Conservation (phyloP, 306 rosid genomes). For the Mimosa pudica region DNA sequence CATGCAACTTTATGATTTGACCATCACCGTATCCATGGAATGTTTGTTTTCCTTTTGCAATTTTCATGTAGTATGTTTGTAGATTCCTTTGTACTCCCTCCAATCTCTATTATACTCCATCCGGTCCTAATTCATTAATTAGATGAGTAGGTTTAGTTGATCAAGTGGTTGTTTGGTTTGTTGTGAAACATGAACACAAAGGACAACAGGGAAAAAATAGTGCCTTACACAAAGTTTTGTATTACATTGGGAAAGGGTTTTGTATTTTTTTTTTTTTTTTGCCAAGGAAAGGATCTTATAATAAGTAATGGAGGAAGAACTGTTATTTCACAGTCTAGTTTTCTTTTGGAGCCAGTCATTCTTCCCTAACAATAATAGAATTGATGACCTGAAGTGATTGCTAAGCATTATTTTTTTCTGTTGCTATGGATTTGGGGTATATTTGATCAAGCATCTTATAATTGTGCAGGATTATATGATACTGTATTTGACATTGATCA, state of each 20-base stretch:
- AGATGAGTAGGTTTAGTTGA: not conserved
- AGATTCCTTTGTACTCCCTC: not conserved
- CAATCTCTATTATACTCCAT: not conserved
- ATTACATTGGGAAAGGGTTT: not conserved
- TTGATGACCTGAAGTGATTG: not conserved
- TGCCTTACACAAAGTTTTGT: not conserved
- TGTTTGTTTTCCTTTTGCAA: not conserved
- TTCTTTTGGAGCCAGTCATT: not conserved
- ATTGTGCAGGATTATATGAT: slow-evolving; percentile 76
- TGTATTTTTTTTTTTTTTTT: too few relatives aligned
- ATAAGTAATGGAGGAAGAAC: not conserved
- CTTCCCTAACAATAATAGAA: not conserved
- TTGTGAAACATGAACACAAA: not conserved
- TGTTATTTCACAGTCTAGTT: not conserved
- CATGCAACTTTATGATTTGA: not conserved
- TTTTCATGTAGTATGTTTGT: not conserved
- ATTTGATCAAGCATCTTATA: not conserved
- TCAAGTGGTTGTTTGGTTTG: not conserved
- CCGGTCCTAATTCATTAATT: not conserved
- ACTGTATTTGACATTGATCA: slow-evolving; percentile 84
- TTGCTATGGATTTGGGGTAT: not conserved
- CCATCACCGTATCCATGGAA: slow-evolving; percentile 1
- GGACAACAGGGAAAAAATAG: not conserved
- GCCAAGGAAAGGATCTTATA: not conserved
- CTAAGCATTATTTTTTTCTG: not conserved